Conservation (phyloP, 129 eudicot species). For the Tagetes erecta region DNA sequence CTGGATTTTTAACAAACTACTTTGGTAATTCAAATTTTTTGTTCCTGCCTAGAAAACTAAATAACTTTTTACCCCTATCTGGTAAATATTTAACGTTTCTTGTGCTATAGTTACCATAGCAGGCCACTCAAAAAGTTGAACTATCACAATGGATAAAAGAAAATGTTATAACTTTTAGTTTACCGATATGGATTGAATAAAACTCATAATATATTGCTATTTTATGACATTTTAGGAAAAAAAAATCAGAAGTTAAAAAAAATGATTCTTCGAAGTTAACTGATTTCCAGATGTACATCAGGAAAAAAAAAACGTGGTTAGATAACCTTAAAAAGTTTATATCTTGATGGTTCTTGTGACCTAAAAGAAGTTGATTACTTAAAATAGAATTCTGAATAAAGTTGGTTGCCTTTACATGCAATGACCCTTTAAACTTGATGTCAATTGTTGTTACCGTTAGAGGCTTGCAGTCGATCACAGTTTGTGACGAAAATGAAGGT, state of each 20-base stretch:
- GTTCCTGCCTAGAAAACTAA: background rate
- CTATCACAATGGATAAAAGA: background rate
- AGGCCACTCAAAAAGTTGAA: too few relatives aligned
- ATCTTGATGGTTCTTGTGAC: background rate
- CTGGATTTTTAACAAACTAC: background rate
- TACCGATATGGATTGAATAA: background rate
- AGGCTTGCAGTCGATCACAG: conserved; percentile 79
- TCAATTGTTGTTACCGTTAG: conserved; percentile 51
- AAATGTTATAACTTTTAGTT: background rate
- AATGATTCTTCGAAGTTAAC: background rate
- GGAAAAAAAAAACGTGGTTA: background rate
- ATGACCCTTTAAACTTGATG: conserved; percentile 4
- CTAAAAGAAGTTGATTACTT: background rate
- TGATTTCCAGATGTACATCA: background rate
- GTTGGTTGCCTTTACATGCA: background rate
- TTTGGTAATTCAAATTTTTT: background rate
- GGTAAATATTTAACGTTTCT: background rate
- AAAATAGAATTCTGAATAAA: background rate
- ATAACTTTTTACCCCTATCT: background rate
- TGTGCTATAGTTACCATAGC: background rate
- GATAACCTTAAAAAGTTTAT: background rate
- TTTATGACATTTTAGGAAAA: background rate
- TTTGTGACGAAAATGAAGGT: conserved; percentile 70
- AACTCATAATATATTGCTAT: background rate
- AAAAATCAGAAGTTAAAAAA: background rate